These are phyloP conservation scores for Viola odorata DNA, from an alignment of 345 rosid species.

Conservation along the genomic window DNA sequence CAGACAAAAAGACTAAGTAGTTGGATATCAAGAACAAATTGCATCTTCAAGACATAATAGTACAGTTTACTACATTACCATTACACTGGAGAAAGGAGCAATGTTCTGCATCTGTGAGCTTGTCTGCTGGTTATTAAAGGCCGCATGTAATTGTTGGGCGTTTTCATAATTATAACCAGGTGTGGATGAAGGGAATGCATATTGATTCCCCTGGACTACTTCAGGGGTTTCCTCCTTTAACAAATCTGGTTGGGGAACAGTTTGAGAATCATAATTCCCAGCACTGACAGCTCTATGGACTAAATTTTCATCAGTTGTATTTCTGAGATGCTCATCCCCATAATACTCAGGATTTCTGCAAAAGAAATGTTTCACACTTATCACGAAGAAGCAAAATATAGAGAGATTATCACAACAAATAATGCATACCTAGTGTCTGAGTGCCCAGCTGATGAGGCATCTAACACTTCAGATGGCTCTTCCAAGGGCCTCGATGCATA, in stretches of 20 bases:
- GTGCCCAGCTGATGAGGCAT: slow-evolving; percentile 39
- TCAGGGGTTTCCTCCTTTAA: slow-evolving; percentile 63
- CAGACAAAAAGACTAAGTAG: too few species aligned
- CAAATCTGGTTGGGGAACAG: slow-evolving; percentile 55
- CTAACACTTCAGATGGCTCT: slow-evolving; percentile 50
- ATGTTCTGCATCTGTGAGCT: slow-evolving; percentile 67
- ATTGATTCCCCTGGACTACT: slow-evolving; percentile 57
- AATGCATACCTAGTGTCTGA: slow-evolving; percentile 59
- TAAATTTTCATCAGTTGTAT: slow-evolving; percentile 48
- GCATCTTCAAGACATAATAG: not conserved
- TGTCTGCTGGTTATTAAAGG: slow-evolving; percentile 51
- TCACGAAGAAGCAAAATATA: not conserved
- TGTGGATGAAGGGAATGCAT: slow-evolving; percentile 59
- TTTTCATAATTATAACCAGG: slow-evolving; percentile 63
- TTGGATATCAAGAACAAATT: too few species aligned
- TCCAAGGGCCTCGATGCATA: slow-evolving; percentile 56
- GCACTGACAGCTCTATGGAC: slow-evolving; percentile 39
- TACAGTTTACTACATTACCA: slow-evolving; percentile 43
- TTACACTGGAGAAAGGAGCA: slow-evolving; percentile 57
- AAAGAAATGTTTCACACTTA: not conserved
- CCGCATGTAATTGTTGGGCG: slow-evolving; percentile 51
- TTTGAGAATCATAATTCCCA: slow-evolving; percentile 51
- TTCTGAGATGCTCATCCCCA: slow-evolving; percentile 65
- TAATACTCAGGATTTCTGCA: slow-evolving; percentile 68
- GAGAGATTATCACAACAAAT: not conserved